phyloP scores from a whole-genome alignment of 2,329 filamentous ascomycete species.

The Fusarium goolgardi region DNA sequence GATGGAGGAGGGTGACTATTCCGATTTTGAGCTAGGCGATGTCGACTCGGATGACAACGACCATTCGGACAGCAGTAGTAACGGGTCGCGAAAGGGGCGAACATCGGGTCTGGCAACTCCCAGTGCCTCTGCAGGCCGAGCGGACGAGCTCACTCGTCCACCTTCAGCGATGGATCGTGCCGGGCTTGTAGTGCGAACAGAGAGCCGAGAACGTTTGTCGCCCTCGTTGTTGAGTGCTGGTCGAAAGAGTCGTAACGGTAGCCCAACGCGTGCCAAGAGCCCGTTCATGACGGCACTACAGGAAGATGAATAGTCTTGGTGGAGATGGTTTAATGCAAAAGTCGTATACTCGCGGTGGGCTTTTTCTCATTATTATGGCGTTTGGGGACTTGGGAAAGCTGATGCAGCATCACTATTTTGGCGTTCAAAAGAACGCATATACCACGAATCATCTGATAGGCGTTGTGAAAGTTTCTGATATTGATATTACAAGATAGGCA shows the following conservation, averaged over 20 bases:
- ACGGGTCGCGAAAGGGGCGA: constrained; percentile 66
- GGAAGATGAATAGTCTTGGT: constrained; percentile 51
- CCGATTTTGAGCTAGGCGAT: constrained; percentile 82
- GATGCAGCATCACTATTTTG: constrained; percentile 12
- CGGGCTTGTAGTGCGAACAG: constrained; percentile 83
- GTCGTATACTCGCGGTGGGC: not conserved
- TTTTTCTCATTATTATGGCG: constrained; percentile 22
- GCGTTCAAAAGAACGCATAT: constrained; percentile 32
- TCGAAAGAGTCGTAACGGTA: constrained; percentile 66
- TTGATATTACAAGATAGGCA: constrained; percentile 2
- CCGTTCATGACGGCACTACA: constrained; percentile 64
- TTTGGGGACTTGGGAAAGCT: constrained; percentile 7
- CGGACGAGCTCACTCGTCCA: constrained; percentile 58
- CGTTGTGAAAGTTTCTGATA: constrained; percentile 15
- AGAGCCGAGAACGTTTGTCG: constrained; percentile 83
- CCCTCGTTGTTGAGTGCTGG: constrained; percentile 67
- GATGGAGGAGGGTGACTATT: constrained; percentile 79
- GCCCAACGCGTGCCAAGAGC: constrained; percentile 70
- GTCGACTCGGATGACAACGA: constrained; percentile 73
- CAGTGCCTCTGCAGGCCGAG: constrained; percentile 65
- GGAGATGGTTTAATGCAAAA: not conserved
- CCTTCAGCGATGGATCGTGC: constrained; percentile 69
- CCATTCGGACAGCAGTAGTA: constrained; percentile 71
- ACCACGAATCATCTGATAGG: constrained; percentile 23
- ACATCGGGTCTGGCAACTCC: constrained; percentile 77